These are phyloP conservation scores for Diplodia seriata DNA, from an alignment of 2,329 filamentous ascomycete genomes.

Conservation along the genomic window DNA sequence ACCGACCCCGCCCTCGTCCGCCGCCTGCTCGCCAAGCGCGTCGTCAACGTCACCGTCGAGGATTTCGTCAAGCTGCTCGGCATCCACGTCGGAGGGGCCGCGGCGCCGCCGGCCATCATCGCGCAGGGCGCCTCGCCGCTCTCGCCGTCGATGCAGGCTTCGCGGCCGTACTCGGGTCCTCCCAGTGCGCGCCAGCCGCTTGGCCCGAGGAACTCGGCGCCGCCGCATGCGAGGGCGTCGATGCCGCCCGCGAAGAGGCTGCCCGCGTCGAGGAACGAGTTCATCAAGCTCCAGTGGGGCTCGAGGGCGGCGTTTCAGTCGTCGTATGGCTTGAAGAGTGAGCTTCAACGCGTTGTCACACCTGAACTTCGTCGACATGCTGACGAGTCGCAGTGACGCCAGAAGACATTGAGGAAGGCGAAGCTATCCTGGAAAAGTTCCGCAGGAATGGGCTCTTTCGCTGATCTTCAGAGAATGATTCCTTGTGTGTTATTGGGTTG, in stretches of 20 bases:
- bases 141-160: not conserved
- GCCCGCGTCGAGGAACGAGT: conserved; percentile 1
- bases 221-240: conserved; percentile 1
- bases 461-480: not conserved
- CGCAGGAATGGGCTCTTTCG: conserved; percentile 18
- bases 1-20: conserved; percentile 11
- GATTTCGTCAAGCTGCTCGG: conserved; percentile 22
- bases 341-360: not conserved
- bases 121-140: conserved; percentile 3
- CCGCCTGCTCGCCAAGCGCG: conserved; percentile 18
- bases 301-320: conserved; percentile 18
- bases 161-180: not conserved
- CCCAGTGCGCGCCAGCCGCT: conserved; percentile 8
- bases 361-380: not conserved
- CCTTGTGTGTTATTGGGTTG: not conserved
- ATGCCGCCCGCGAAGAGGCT: conserved; percentile 9
- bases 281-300: conserved; percentile 25
- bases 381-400: conserved; percentile 4
- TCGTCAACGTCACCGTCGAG: conserved; percentile 23
- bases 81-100: not conserved
- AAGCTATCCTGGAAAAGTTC: conserved; percentile 8
- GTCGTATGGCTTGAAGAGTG: conserved; percentile 26
- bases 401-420: conserved; percentile 24
- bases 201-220: not conserved
- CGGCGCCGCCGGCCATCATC: not conserved